Conservation (phyloP, 1,284 basidiomycete species). For the Veloporphyrellus conicus region DNA sequence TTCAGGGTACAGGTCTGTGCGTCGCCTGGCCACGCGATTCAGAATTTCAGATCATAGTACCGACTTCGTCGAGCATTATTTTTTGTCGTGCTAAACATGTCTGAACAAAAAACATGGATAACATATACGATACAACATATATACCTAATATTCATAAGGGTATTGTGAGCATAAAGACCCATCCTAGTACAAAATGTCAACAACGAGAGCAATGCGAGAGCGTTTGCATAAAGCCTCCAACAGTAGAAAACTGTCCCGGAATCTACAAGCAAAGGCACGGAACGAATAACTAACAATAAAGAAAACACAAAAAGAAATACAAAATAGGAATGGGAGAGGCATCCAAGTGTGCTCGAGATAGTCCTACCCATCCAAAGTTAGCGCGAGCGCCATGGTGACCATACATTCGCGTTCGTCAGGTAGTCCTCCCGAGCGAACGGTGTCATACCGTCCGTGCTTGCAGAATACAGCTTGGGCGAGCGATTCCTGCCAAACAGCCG, state of each 20-base stretch:
- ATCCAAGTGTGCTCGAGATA: not conserved
- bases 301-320: not conserved
- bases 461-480: constrained; percentile 4
- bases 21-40: no score
- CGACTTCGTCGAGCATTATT: no score
- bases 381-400: constrained; percentile 10
- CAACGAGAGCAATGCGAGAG: no score
- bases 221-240: no score
- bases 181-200: no score
- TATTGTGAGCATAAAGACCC: no score
- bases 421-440: constrained; percentile 12
- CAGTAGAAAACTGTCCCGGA: not conserved
- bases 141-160: no score
- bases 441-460: not conserved
- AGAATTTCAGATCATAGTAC: no score
- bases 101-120: no score
- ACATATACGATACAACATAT: no score
- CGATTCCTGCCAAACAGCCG: constrained; percentile 17
- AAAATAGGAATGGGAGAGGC: not conserved
- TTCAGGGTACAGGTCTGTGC: no score
- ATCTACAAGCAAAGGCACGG: not conserved
- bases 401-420: constrained; percentile 16
- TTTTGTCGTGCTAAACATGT: no score
- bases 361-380: not conserved
- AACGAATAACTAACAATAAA: constrained; percentile 5